Evolutionary conservation across 306 rosid genomes (phyloP).

Genomic region (Myrica gale): DNA sequence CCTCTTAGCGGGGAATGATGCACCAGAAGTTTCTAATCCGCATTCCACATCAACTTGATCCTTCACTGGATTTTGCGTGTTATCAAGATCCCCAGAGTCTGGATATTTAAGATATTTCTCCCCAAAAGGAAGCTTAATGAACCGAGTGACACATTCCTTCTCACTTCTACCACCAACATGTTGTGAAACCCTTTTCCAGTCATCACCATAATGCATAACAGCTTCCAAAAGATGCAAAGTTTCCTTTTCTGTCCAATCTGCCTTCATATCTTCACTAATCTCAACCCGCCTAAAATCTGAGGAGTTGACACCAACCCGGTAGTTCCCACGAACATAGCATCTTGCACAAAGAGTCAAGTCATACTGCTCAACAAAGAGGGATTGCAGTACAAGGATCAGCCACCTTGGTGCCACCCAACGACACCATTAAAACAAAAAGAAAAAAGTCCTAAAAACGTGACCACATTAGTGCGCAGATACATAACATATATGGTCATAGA

Average conservation of each 20-base stretch:
- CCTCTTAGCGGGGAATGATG: slow-evolving; percentile 47
- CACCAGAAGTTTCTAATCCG: slow-evolving; percentile 34
- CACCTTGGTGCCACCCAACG: neutral
- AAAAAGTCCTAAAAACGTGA: neutral
- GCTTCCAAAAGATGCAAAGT: slow-evolving; percentile 78
- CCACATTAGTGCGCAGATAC: neutral
- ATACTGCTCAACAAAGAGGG: slow-evolving; percentile 39
- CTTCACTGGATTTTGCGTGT: slow-evolving; percentile 22
- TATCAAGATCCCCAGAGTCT: slow-evolving; percentile 30
- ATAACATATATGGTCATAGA: neutral
- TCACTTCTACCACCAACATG: slow-evolving; percentile 86
- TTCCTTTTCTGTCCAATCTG: slow-evolving; percentile 79
- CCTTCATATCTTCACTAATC: slow-evolving; percentile 69
- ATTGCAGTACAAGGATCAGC: neutral
- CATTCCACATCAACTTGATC: slow-evolving; percentile 38
- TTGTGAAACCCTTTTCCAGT: slow-evolving; percentile 86
- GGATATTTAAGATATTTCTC: slow-evolving; percentile 53
- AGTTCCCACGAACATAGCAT: slow-evolving; percentile 93
- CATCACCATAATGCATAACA: slow-evolving; percentile 77
- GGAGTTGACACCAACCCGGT: slow-evolving; percentile 73
- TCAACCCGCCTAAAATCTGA: slow-evolving; percentile 90
- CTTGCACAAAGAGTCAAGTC: slow-evolving; percentile 89
- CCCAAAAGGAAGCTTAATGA: slow-evolving; percentile 79
- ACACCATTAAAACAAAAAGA: neutral
- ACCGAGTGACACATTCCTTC: slow-evolving; percentile 81